Base-by-base conservation (phyloP, 2,329 filamentous ascomycete species). In the Ramichloridium luteum region DNA sequence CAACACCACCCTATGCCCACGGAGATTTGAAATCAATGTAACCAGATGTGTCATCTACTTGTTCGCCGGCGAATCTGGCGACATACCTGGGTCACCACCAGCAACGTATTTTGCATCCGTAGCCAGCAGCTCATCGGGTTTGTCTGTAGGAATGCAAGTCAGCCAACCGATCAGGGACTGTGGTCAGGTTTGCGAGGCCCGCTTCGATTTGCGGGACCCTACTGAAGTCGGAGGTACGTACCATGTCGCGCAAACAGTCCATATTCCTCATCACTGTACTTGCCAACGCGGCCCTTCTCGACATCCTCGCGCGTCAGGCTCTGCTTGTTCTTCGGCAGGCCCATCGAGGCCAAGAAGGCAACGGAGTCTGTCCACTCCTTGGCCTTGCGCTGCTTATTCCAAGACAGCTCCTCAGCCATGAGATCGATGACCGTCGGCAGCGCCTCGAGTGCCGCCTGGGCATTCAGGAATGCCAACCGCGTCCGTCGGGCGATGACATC, bases 401-500 rank as follows among this genome's bases (percentile, higher is more conserved):
- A 94, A 36, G 75, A 68, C 37, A 93, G 64, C 62, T 94, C 85
- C 47, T 80, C 73, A 18, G 65, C 70, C 85, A 94, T 93, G 38
- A 93, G 70, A 54, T 94, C 85, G 49, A 94, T 90, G 36, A 94
- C 74, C 36, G 62, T 70, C 4, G 88, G 86, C 27, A 93, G 68
- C 2, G 84, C 78, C 59, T 93, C 84, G 6, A 93, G 72, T 1
- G 85, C 79, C 8, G 86, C 86, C 57, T 93, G 83, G 4, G 85
- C 85, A 53, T 93, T 93, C 45, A 94, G 61, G 63, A 94, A 96
- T 6, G 85, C 81, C 34, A 94, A 62, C 35, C 88, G 69, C 25
- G 81, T 94, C 39, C 86, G 70, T 37, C 88, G 72, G 3, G 85
- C 86, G 28, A 94, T 65, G 9, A 94, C 80, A 53, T 94, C 86